Base-by-base conservation (phyloP, 2,329 filamentous ascomycete genomes). In the Epichloe gansuensis region DNA sequence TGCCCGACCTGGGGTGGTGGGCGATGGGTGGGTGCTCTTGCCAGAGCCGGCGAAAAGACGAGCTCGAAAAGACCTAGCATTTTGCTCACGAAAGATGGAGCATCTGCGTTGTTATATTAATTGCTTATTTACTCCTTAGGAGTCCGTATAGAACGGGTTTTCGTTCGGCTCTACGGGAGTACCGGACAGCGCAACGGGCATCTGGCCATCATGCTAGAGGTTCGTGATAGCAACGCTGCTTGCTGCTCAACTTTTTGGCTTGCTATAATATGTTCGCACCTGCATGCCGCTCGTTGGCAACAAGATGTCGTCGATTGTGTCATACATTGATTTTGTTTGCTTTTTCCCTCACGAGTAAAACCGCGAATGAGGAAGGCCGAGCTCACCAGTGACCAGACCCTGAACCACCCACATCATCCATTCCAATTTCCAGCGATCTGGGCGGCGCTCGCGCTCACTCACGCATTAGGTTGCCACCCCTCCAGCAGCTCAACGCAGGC, bases 381-480 rank as follows among this genome's bases (percentile, higher is more conserved):
- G 31, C 31, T 31, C 31, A 31, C 8, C 31, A 31, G 8, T 45
- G 52, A 46, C 52, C 44, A 44, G 45, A 39, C 48, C 42, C 46
- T 44, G 52, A 39, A 53, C 54, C 54, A 50, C 48, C 48, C 52
- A 45, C 58, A 59, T 56, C 46, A 31, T 11, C 54, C 58, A 58
- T 54, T 55, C 48, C 50, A 55, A 48, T 53, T 54, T 55, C 48
- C 50, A 55, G 50, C 54, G 51, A 51, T 60, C 54, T 53, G 53
- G 49, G 34, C 46, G 44, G n/a, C 44, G 23, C 44, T 46, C 17
- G n/a, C 44, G 23, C 44, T 46, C 17, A 31, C 51, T 37, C 43
- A 46, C 17, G 21, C 7, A 8, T 28, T 28, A 7, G 9, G 31
- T 31, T 31, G 9, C 8, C 31, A 31, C 31, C 31, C 28, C 31